Evolutionary conservation across 2,329 filamentous ascomycete genomes (phyloP), one percentile per base, ranked within the genome.

Genomic region (Talaromyces islandicus): DNA sequence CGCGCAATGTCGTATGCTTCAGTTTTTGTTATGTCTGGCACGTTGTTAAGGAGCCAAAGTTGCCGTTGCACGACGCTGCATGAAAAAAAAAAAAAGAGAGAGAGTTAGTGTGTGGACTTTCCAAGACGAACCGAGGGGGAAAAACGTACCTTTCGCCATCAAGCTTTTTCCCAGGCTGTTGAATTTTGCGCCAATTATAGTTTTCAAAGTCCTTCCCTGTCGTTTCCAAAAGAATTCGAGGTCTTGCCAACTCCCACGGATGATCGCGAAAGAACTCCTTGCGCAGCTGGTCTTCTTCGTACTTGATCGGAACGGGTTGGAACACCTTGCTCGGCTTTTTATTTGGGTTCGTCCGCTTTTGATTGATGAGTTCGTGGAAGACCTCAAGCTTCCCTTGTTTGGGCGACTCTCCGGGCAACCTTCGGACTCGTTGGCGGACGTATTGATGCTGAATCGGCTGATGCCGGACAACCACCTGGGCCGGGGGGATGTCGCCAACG

Each of bases 231-330:
- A 99, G 80, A 61, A 96, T 82, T 66, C 91, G 84, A 58, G 94
- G 94, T 64, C 93, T 84, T 19, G 94, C 94, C 70, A 99, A 79
- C 77, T 99, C 94, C 94, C 94, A 99, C 5, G 94, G 94, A 73
- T 99, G 94, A 74, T 99, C 93, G 70, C 83, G 86, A 80, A 90
- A 99, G 78, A 97, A 99, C 29, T 87, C 85, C 66, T 78, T 81
- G 64, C 94, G 88, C 69, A 99, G 81, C 62, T 79, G 76, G 76
- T 99, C 94, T 74, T 99, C 94, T 62, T 89, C 85, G 73, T 94
- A 97, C 58, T 78, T 79, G 64, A 99, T 87, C 60, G 80, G 77
- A 65, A 92, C 84, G 1, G 94, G 94, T 67, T 87, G 85, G 80
- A 92, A 97, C 68, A 96, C 78, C 67, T 87, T 85, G 75, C 86